Evolutionary conservation across 1,284 basidiomycete species (phyloP).

Genomic region (Leccinum variabile): DNA sequence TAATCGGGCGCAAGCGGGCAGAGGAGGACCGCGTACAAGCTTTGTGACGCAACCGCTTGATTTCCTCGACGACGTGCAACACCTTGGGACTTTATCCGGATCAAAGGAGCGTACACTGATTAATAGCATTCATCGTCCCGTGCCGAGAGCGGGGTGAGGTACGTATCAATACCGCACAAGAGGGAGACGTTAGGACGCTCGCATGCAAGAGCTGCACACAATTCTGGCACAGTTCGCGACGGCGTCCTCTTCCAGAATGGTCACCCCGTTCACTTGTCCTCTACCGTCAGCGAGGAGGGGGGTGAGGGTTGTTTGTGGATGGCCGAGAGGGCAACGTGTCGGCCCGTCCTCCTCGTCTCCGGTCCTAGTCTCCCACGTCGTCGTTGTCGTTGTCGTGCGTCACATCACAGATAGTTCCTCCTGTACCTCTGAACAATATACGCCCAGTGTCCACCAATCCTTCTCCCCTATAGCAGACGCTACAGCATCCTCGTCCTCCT

Average conservation of each 20-base stretch:
- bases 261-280: constrained; percentile 72
- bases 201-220: constrained; percentile 66
- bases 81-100: no score
- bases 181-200: neutral
- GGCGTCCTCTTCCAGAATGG: constrained; percentile 63
- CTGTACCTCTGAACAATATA: no score
- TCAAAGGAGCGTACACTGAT: constrained; percentile 50
- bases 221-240: constrained; percentile 66
- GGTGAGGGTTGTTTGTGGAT: constrained; percentile 16
- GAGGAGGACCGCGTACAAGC: no score
- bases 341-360: neutral
- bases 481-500: no score
- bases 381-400: no score
- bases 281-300: constrained; percentile 32
- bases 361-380: no score
- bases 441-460: no score
- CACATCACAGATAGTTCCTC: no score
- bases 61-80: no score
- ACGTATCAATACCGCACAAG: neutral
- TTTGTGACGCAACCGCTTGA: no score
- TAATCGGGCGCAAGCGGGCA: neutral
- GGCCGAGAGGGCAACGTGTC: constrained; percentile 32
- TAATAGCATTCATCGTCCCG: constrained; percentile 79
- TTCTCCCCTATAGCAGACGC: no score
- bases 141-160: neutral